Base-by-base conservation (phyloP, 2,329 filamentous ascomycete genomes). In the Mycosphaerelloides madeirae region DNA sequence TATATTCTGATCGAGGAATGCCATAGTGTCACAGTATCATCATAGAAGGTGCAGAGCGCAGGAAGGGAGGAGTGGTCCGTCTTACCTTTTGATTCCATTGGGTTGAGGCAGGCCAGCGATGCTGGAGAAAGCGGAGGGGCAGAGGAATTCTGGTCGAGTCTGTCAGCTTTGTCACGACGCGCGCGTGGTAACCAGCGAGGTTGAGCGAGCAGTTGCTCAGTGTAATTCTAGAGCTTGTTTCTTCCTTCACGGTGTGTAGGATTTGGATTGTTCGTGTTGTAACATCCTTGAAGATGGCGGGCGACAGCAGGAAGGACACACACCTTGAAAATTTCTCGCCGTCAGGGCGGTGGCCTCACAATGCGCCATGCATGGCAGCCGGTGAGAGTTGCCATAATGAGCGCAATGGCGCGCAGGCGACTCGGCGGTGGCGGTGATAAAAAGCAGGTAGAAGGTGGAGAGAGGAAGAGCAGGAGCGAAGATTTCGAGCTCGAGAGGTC, bases 1-100 rank as follows among this genome's bases (percentile, higher is more conserved):
- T 71, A 37, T 68, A 68, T 81, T 81, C 77, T 75, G 79, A 72
- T 76, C 76, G 79, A 81, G 79, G 79, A 82, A 81, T 81, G 78
- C 79, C 79, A 77, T 72, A 46, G 75, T 79, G 78, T 81, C 78
- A 68, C 71, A 67, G 67, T 66, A 75, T 81, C 78, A 81, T 81
- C 78, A 82, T 68, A 64, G 46, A 49, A 38, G 31, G 36, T 32
- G 33, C 43, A 14, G 14, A 13, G 29, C 19, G 43, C 22, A 38
- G 31, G 20, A 31, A 7, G 7, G 32, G 20, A 32, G 18, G 14
- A 9, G 32, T 44, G 16, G 54, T 56, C 50, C 53, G 56, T 57
- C 50, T 41, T 25, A 25, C 18, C 20, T 16, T 25, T 22, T 18
- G 13, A 25, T 35, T 14, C 40, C 16, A n/a, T n/a, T 14, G 13